phyloP scores from a whole-genome alignment of 164 flowering plant genomes.

The Nelumbo lutea region DNA sequence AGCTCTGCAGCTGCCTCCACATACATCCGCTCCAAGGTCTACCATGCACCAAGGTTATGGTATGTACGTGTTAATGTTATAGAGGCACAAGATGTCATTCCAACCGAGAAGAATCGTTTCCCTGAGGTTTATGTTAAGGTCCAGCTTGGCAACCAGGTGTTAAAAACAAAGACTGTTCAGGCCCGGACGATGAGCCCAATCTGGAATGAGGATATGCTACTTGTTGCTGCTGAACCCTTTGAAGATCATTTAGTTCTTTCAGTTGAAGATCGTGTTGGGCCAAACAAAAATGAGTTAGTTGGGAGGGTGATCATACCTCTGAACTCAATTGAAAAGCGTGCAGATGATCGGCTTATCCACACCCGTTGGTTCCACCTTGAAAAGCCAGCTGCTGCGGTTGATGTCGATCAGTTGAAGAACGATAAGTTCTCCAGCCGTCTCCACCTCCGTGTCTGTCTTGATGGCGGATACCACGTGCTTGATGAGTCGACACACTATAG shows the following conservation, averaged over 20 bases:
- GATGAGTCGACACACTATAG: constrained; percentile 92
- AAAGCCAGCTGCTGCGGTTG: constrained; percentile 54
- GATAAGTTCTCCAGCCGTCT: constrained; percentile 73
- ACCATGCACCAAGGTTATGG: constrained; percentile 89
- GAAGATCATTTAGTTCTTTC: constrained; percentile 76
- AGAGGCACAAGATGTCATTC: constrained; percentile 85
- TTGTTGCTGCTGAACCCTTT: constrained; percentile 93
- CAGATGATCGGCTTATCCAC: constrained; percentile 72
- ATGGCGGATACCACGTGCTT: constrained; percentile 95
- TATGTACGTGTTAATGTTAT: constrained; percentile 81
- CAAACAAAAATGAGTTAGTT: constrained; percentile 84
- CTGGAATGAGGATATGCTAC: constrained; percentile 87
- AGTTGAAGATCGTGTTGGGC: constrained; percentile 80
- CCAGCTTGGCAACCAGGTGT: constrained; percentile 71
- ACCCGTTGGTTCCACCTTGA: constrained; percentile 82
- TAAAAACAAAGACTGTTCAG: constrained; percentile 67
- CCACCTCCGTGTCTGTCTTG: constrained; percentile 75
- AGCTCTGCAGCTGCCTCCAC: constrained; percentile 43
- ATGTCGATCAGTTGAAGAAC: constrained; percentile 73
- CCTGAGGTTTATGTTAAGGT: constrained; percentile 77
- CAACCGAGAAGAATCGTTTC: constrained; percentile 60
- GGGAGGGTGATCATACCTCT: constrained; percentile 71
- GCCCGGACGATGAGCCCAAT: constrained; percentile 52
- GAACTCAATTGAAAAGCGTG: constrained; percentile 61
- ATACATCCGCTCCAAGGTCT: constrained; percentile 76